These are phyloP conservation scores for Colletotrichum coccodes DNA, from an alignment of 2,329 filamentous ascomycete species.

Conservation along the genomic window DNA sequence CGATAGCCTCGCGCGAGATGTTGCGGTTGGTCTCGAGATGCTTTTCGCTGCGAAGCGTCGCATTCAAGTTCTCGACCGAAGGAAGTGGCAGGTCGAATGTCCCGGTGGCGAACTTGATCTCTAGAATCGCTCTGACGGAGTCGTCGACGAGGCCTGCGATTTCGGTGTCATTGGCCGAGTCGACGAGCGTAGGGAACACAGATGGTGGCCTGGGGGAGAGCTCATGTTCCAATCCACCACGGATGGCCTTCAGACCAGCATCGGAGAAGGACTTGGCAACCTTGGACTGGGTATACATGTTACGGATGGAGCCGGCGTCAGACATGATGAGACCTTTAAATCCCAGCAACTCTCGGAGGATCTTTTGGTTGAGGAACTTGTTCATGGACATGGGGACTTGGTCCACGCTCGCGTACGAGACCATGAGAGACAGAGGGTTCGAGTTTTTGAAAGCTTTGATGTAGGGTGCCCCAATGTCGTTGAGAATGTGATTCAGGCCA, in stretches of 20 bases:
- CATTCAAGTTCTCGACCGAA: slow-evolving; percentile 27
- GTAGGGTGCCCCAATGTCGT: slow-evolving; percentile 43
- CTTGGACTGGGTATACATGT: slow-evolving; percentile 40
- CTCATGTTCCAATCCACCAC: slow-evolving; percentile 41
- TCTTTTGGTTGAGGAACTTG: slow-evolving; percentile 42
- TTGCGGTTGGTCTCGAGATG: slow-evolving; percentile 36
- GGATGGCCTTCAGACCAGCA: slow-evolving; percentile 39
- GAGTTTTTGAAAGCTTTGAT: slow-evolving; percentile 41
- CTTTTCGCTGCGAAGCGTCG: slow-evolving; percentile 26
- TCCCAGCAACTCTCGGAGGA: slow-evolving; percentile 39
- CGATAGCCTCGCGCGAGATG: slow-evolving; percentile 36
- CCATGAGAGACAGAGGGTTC: slow-evolving; percentile 42
- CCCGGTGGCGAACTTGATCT: slow-evolving; percentile 43
- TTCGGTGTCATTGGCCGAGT: slow-evolving; percentile 34
- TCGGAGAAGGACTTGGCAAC: slow-evolving; percentile 40
- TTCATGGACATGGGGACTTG: slow-evolving; percentile 44
- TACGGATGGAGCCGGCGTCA: slow-evolving; percentile 41
- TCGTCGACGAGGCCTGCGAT: slow-evolving; percentile 38
- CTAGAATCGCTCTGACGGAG: slow-evolving; percentile 39
- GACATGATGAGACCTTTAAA: slow-evolving; percentile 47
- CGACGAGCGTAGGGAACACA: slow-evolving; percentile 38
- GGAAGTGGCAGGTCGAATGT: slow-evolving; percentile 40
- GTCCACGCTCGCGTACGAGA: slow-evolving; percentile 44
- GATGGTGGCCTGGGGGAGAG: slow-evolving; percentile 38
- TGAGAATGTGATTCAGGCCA: slow-evolving; percentile 47